Base-by-base conservation (phyloP, 345 rosid genomes). In the Citrus unshiu region DNA sequence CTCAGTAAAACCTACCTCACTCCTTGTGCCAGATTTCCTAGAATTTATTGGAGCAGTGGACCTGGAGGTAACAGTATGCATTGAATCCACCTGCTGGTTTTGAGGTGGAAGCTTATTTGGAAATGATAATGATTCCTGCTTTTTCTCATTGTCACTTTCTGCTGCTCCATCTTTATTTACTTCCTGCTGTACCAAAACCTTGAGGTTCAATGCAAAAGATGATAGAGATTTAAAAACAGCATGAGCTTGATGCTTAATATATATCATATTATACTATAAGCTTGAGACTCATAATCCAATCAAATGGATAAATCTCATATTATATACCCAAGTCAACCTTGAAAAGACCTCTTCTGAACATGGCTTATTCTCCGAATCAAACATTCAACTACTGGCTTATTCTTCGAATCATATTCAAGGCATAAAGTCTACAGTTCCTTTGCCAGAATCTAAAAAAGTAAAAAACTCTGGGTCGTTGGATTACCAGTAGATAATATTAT, bases 1-100 rank as follows among this genome's bases (percentile, higher is more conserved):
- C 21, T n/a, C 43, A 40, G 54, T 24, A 71, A 68, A 82, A 67
- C 83, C 77, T 90, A 96, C 99, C 92, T 94, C 98, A 56, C 84
- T 87, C 89, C 81, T 93, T 43, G 84, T 62, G 70, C 87, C 68
- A 58, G 95, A 86, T 85, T 77, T 95, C 90, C 86, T 93, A 58
- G 91, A 84, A 76, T 81, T 80, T 22, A 78, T 73, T 57, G 85
- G 74, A 70, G 82, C 74, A 60, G 39, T 32, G 59, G 77, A 54
- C 80, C 49, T 81, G 51, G 88, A 79, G 71, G 68, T 90, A 78
- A 80, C 78, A 70, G 81, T 83, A 34, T 78, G 70, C 19, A 62
- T 56, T 56, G 89, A 81, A 84, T 88, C 86, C 57, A 19, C 71
- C 80, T 79, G 88, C 78, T 80, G 85, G 76, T 73, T 86, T 81